Conservation (phyloP, 2,329 filamentous ascomycete species). For the Penicillium fuscoglaucum region DNA sequence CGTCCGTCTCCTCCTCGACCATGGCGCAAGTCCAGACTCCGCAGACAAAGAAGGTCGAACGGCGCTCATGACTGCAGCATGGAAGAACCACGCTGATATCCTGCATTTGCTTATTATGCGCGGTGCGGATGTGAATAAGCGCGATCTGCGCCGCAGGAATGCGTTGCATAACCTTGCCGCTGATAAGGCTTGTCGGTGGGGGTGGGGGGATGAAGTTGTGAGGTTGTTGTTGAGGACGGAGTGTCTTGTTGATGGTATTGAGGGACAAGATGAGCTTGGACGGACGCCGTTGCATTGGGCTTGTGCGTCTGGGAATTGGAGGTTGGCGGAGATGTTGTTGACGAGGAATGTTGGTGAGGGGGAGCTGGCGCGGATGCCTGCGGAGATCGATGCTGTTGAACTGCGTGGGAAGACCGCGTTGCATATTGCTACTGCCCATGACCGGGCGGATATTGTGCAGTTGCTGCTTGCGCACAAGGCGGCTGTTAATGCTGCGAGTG, state of each 20-base stretch:
- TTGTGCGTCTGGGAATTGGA: constrained; percentile 56
- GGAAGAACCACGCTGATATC: constrained; percentile 43
- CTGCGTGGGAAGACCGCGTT: constrained; percentile 48
- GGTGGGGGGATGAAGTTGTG: constrained; percentile 51
- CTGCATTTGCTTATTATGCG: constrained; percentile 40
- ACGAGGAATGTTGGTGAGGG: constrained; percentile 24
- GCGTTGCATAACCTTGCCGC: constrained; percentile 47
- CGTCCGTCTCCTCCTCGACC: constrained; percentile 44
- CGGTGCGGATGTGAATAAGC: constrained; percentile 39
- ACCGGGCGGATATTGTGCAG: constrained; percentile 37
- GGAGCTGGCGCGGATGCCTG: constrained; percentile 16
- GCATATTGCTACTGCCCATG: constrained; percentile 52
- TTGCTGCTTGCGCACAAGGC: constrained; percentile 49
- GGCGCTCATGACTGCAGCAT: constrained; percentile 47
- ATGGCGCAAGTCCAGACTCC: constrained; percentile 35
- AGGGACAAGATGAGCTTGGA: constrained; percentile 47
- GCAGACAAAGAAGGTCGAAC: constrained; percentile 49
- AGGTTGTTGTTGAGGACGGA: constrained; percentile 41
- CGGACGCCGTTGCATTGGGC: constrained; percentile 60
- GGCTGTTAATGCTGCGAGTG: constrained; percentile 49
- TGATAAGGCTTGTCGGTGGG: constrained; percentile 44
- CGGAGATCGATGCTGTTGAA: constrained; percentile 47
- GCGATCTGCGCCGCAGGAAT: constrained; percentile 34
- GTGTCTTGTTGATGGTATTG: constrained; percentile 43
- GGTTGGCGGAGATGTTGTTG: constrained; percentile 52